These are phyloP conservation scores for Ogataea nonfermentans DNA, from an alignment of 805 yeast genomes.

Conservation along the genomic window DNA sequence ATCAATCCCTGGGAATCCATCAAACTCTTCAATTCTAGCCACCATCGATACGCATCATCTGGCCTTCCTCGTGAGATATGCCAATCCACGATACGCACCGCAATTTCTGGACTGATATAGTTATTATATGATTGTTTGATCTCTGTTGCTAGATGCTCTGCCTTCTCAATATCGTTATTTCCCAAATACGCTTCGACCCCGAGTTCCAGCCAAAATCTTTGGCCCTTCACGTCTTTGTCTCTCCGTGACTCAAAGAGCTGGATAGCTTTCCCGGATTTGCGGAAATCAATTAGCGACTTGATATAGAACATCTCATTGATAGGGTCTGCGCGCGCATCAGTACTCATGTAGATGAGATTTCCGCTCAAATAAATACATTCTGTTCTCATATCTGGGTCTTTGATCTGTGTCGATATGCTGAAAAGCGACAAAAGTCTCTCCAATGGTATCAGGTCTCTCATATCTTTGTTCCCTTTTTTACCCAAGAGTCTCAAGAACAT, in stretches of 20 bases:
- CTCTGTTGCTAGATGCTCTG: constrained; percentile 34
- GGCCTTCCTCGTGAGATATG: constrained; percentile 30
- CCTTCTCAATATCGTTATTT: constrained; percentile 33
- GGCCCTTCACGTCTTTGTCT: constrained; percentile 34
- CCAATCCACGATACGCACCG: constrained; percentile 35
- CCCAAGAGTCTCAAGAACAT: constrained; percentile 24
- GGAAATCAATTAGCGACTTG: constrained; percentile 39
- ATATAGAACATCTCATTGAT: constrained; percentile 51
- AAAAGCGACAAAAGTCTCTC: constrained; percentile 39
- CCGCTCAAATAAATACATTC: constrained; percentile 41
- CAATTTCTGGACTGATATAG: constrained; percentile 38
- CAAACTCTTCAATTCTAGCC: constrained; percentile 26
- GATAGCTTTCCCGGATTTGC: constrained; percentile 36
- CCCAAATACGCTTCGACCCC: constrained; percentile 43
- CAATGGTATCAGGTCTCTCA: constrained; percentile 29
- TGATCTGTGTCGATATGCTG: constrained; percentile 39
- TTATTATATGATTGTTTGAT: constrained; percentile 29
- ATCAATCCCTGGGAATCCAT: constrained; percentile 29
- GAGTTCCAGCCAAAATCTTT: constrained; percentile 54
- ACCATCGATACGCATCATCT: constrained; percentile 35
- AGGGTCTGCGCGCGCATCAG: constrained; percentile 47
- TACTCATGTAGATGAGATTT: constrained; percentile 39
- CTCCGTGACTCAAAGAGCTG: constrained; percentile 37
- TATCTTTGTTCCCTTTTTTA: constrained; percentile 17
- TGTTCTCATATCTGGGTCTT: constrained; percentile 32